Evolutionary conservation across 305 asterid genomes (phyloP), one percentile per base, ranked within the genome.

Genomic region (Plantago rigida): DNA sequence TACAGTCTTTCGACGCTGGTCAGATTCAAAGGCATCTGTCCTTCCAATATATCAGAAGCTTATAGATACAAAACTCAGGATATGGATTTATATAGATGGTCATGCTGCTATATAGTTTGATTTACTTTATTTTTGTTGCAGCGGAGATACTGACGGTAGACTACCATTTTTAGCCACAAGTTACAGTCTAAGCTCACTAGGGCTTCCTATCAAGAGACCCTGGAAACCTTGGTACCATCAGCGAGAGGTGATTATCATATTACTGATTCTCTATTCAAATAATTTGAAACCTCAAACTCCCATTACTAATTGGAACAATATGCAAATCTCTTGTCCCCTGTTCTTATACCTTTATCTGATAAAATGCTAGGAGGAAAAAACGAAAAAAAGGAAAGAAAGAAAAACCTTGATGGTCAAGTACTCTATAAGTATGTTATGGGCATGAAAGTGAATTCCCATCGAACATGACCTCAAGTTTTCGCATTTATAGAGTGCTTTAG

Each of bases 201-300:
- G 82, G 45, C 84, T 91, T 50, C 77, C 82, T n/a, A 84, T 91
- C 60, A 81, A 75, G 69, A 66, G 44, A 57, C 74, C 89, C 51
- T 91, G 98, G 98, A 82, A 92, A 55, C 98, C 96, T 19, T 91
- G 98, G 98, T 91, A 86, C 82, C 89, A 88, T 62, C 69, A 82
- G 67, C 82, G 81, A 67, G 95, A 91, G 95, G 97, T 89, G 59
- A 53, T 53, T 68, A 41, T 46, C 15, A 10, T 36, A 17, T 15
- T 24, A n/a, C 9, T 36, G 9, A 36, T 13, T 19, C 39, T 13
- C 11, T n/a, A 7, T 64, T 22, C 13, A 3, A 7, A 57, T 15
- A 36, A 0, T 2, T 31, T 31, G 39, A 31, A 31, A 31, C 5
- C 39, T 31, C 39, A 31, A 31, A 31, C 5, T 31, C 7, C 5